These are phyloP conservation scores for Epichloe gansuensis DNA, from an alignment of 2,329 filamentous ascomycete genomes.

Conservation along the genomic window DNA sequence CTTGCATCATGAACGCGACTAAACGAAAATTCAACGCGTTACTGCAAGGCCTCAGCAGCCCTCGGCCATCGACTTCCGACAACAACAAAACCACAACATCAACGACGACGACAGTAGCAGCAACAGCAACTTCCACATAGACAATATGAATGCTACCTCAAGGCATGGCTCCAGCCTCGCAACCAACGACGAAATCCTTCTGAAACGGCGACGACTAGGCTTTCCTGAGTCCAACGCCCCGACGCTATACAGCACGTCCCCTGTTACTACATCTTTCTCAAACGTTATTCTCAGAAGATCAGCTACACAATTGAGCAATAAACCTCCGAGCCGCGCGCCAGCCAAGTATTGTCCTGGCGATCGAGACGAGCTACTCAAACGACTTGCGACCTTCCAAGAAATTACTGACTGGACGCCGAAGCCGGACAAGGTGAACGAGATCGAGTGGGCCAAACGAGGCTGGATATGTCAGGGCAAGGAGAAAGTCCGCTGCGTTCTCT, in stretches of 20 bases:
- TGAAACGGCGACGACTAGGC: conserved; percentile 42
- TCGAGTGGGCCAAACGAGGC: conserved; percentile 87
- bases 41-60: conserved; percentile 51
- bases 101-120: not conserved
- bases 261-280: conserved; percentile 11
- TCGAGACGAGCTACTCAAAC: conserved; percentile 65
- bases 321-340: conserved; percentile 14
- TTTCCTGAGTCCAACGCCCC: conserved; percentile 28
- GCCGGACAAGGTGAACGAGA: conserved; percentile 71
- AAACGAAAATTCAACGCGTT: conserved; percentile 75
- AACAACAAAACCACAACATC: conserved; percentile 5
- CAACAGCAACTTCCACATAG: not conserved
- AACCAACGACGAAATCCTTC: conserved; percentile 29
- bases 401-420: conserved; percentile 92
- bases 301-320: conserved; percentile 6
- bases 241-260: conserved; percentile 11
- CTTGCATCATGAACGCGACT: conserved; percentile 53
- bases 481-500: conserved; percentile 75
- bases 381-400: conserved; percentile 80
- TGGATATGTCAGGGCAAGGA: conserved; percentile 81
- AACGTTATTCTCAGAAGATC: conserved; percentile 4
- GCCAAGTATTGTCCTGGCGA: conserved; percentile 79
- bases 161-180: conserved; percentile 9
- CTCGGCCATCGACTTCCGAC: conserved; percentile 10
- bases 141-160: conserved; percentile 12